Conservation (phyloP, 495 filamentous ascomycete genomes). For the Aspergillus olivimuriae region DNA sequence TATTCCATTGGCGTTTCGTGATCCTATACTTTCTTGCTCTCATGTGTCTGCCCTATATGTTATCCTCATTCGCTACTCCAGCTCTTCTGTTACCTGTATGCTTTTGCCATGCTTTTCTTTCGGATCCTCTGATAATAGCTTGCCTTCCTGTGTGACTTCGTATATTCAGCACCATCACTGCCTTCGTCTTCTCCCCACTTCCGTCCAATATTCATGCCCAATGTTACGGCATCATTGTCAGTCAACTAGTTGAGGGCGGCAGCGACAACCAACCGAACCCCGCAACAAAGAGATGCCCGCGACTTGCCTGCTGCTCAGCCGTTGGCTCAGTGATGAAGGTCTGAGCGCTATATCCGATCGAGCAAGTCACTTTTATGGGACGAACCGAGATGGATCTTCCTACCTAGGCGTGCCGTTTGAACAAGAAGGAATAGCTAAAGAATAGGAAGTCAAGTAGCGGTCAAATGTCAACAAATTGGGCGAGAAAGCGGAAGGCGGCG, state of each 20-base stretch:
- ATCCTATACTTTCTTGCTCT: not conserved
- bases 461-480: too few species aligned
- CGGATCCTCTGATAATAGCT: not conserved
- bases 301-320: not conserved
- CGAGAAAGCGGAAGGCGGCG: too few species aligned
- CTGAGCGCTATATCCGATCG: too few species aligned
- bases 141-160: not conserved
- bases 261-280: not conserved
- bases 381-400: too few species aligned
- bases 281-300: not conserved
- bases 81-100: not conserved
- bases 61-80: not conserved
- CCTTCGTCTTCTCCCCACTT: not conserved
- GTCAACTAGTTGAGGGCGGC: not conserved
- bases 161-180: not conserved
- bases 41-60: not conserved
- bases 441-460: too few species aligned
- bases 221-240: too few species aligned
- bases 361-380: too few species aligned
- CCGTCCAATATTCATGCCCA: not conserved
- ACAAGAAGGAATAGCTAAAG: too few species aligned
- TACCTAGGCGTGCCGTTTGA: too few species aligned
- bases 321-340: not conserved
- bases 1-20: not conserved
- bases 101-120: not conserved